Percentiles rank a stretch among this genome's conserved stretches.
These are phyloP conservation scores for Calocybe indica DNA, from an alignment of 768 basidiomycete species.

Conservation along the genomic window DNA sequence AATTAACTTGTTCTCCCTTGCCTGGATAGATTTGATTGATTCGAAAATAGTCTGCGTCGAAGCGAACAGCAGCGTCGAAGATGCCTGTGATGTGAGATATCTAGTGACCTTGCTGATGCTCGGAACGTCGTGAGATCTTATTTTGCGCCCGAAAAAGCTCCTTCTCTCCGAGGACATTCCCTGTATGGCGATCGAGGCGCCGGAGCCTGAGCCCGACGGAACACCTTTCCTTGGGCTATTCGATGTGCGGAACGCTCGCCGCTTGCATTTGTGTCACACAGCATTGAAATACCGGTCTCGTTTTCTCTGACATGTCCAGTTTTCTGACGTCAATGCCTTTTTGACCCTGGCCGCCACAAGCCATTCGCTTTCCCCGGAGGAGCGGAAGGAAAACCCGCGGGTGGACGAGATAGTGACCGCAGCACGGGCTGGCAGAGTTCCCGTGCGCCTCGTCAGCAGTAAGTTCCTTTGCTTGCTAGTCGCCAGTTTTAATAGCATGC, in stretches of 20 bases:
- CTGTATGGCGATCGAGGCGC: conserved; percentile 58
- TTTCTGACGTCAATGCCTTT: conserved; percentile 85
- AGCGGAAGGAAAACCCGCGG: conserved; percentile 51
- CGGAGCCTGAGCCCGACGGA: conserved; percentile 15
- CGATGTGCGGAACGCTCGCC: conserved; percentile 45
- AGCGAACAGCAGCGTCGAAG: conserved; percentile 72
- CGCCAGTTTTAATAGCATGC: not conserved
- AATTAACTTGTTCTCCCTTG: not conserved
- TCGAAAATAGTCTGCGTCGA: conserved; percentile 60
- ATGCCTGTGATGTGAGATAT: conserved; percentile 67
- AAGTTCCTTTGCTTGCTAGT: conserved; percentile 18
- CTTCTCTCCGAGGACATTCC: conserved; percentile 48
- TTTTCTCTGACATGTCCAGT: conserved; percentile 33
- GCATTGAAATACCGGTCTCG: not conserved
- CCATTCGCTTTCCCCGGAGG: conserved; percentile 60
- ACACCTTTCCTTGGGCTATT: conserved; percentile 53
- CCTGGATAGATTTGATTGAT: conserved; percentile 58
- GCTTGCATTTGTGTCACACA: too few species aligned
- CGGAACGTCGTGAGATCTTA: not conserved
- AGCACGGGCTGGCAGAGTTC: conserved; percentile 67
- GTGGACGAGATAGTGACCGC: conserved; percentile 68
- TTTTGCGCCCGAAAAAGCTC: conserved; percentile 38
- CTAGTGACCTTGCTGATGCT: not conserved
- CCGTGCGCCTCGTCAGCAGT: conserved; percentile 78
- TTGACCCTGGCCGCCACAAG: conserved; percentile 76